These are phyloP conservation scores for Eleusine coracana DNA, from an alignment of 176 grass and related monocot genomes.

Conservation along the genomic window DNA sequence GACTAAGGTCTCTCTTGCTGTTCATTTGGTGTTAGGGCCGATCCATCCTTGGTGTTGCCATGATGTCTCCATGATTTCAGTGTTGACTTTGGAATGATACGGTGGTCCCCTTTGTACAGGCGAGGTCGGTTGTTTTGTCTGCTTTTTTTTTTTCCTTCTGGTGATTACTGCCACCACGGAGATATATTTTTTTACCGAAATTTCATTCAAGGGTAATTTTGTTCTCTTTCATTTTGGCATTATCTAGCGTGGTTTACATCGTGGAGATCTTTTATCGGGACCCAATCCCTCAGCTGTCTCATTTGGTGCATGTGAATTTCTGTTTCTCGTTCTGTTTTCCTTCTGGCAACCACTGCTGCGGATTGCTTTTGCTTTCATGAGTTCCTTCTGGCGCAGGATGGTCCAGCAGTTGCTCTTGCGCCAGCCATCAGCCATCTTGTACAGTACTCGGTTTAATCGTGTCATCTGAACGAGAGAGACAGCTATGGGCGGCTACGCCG, in stretches of 20 bases:
- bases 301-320: neutral
- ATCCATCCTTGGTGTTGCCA: neutral
- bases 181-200: neutral
- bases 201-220: neutral
- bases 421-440: neutral
- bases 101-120: neutral
- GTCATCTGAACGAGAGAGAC: neutral
- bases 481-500: neutral
- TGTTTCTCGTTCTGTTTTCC: neutral
- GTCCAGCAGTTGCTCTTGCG: neutral
- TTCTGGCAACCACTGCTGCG: neutral
- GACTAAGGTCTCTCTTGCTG: neutral
- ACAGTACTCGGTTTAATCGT: neutral
- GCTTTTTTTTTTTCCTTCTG: neutral
- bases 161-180: neutral
- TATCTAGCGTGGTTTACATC: neutral
- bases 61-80: neutral
- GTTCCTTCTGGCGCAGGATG: neutral
- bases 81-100: neutral
- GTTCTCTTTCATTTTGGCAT: neutral
- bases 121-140: neutral
- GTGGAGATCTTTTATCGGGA: neutral
- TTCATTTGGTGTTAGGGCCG: neutral
- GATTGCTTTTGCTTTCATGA: conserved; percentile 13
- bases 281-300: neutral